A percentile compares a stretch with the other conserved stretches of the same genome.
phyloP scores from a whole-genome alignment of 2,329 filamentous ascomycete species.

The Phoma herbarum region DNA sequence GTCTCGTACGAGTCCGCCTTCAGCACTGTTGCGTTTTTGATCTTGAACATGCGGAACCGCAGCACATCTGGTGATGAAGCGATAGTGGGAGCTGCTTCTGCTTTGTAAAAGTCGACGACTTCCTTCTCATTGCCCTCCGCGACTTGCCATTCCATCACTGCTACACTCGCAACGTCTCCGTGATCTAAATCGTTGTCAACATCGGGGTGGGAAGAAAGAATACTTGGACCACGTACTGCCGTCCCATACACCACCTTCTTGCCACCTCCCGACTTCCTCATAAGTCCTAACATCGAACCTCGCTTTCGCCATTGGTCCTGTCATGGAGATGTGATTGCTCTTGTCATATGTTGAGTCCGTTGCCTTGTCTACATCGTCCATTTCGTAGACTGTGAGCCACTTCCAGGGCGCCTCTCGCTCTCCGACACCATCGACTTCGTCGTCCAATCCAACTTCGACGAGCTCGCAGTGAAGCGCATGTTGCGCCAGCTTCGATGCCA shows the following conservation, averaged over 20 bases:
- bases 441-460: constrained; percentile 10
- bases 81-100: constrained; percentile 20
- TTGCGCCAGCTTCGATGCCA: constrained; percentile 9
- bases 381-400: constrained; percentile 24
- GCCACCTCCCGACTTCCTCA: constrained; percentile 20
- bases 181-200: constrained; percentile 10
- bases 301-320: constrained; percentile 3
- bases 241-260: constrained; percentile 18
- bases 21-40: constrained; percentile 21
- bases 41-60: constrained; percentile 21
- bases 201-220: no score
- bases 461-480: constrained; percentile 25
- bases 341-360: constrained; percentile 5
- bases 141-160: constrained; percentile 26
- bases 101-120: constrained; percentile 20
- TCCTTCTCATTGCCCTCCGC: constrained; percentile 10
- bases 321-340: constrained; percentile 10
- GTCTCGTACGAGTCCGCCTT: constrained; percentile 17
- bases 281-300: constrained; percentile 23
- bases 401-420: constrained; percentile 22
- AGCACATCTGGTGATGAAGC: constrained; percentile 20
- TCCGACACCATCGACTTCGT: constrained; percentile 13
- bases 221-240: constrained; percentile 5
- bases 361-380: constrained; percentile 4
- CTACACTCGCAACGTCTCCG: constrained; percentile 19